A percentile compares a stretch with the other conserved stretches of the same genome.
Conservation (phyloP, 2,329 filamentous ascomycete genomes). For the Aspergillus alliaceus region DNA sequence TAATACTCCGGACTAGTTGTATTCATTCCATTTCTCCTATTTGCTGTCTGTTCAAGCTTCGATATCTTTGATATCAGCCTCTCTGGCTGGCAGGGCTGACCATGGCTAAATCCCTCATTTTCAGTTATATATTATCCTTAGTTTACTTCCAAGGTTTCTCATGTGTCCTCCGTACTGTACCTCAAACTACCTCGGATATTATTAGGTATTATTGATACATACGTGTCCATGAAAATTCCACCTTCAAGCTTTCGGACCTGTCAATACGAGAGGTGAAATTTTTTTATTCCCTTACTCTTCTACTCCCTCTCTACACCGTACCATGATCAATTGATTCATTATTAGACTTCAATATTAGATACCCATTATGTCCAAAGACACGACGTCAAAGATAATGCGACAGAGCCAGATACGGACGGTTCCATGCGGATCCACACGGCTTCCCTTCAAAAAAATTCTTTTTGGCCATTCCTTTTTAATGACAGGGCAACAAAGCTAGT, state of each 20-base stretch:
- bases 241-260: background rate
- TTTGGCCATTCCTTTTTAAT: constrained; percentile 3
- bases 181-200: constrained; percentile 1
- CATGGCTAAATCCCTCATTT: background rate
- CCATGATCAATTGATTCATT: background rate
- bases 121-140: background rate
- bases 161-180: background rate
- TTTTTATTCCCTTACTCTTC: background rate
- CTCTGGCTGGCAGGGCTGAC: background rate
- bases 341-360: too few species aligned
- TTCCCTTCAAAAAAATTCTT: background rate
- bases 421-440: constrained; percentile 8
- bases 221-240: background rate
- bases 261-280: background rate
- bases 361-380: too few species aligned
- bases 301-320: too few species aligned
- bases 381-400: background rate
- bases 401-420: background rate
- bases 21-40: background rate
- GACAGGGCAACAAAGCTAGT: constrained; percentile 3
- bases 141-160: background rate
- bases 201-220: background rate
- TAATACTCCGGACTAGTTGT: background rate
- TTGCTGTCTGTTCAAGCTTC: background rate
- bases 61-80: background rate